Percentiles rank a stretch among this genome's conserved stretches.
Conservation (phyloP, 2,329 filamentous ascomycete genomes). For the Thelonectria rubi region DNA sequence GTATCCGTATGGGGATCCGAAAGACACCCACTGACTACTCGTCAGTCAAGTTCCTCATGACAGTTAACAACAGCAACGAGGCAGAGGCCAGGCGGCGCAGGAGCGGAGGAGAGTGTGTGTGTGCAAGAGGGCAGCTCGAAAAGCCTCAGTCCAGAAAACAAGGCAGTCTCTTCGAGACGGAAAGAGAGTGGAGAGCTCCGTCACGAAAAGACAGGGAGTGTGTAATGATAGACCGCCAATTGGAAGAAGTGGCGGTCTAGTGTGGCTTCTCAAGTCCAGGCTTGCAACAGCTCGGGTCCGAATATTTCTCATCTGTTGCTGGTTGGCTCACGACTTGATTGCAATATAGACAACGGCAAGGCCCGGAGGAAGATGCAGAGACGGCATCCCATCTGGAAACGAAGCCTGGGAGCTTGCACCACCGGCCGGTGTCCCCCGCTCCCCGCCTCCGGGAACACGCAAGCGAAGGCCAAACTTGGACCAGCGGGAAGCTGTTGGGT, state of each 20-base stretch:
- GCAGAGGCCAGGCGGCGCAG: neutral
- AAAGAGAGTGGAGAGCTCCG: slow-evolving; percentile 13
- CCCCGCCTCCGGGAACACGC: slow-evolving; percentile 3
- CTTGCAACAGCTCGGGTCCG: slow-evolving; percentile 11
- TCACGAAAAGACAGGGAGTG: slow-evolving; percentile 28
- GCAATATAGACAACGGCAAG: slow-evolving; percentile 18
- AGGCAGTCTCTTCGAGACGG: slow-evolving; percentile 8
- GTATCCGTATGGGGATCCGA: slow-evolving; percentile 34
- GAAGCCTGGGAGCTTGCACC: neutral
- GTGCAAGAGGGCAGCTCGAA: neutral
- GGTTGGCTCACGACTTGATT: slow-evolving; percentile 33
- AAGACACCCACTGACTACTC: slow-evolving; percentile 21
- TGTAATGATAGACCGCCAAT: slow-evolving; percentile 47
- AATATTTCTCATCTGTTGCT: slow-evolving; percentile 12
- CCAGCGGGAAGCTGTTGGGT: neutral
- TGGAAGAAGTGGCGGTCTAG: slow-evolving; percentile 47
- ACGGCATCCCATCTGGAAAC: slow-evolving; percentile 16
- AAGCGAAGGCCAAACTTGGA: slow-evolving; percentile 5
- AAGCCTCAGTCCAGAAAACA: slow-evolving; percentile 17
- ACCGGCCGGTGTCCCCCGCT: slow-evolving; percentile 7
- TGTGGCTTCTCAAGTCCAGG: slow-evolving; percentile 6
- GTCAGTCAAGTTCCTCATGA: slow-evolving; percentile 17
- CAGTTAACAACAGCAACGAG: neutral
- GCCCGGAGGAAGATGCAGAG: slow-evolving; percentile 27
- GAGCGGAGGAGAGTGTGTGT: neutral